phyloP scores from a whole-genome alignment of 768 basidiomycete species.

The Atractiella rhizophila region DNA sequence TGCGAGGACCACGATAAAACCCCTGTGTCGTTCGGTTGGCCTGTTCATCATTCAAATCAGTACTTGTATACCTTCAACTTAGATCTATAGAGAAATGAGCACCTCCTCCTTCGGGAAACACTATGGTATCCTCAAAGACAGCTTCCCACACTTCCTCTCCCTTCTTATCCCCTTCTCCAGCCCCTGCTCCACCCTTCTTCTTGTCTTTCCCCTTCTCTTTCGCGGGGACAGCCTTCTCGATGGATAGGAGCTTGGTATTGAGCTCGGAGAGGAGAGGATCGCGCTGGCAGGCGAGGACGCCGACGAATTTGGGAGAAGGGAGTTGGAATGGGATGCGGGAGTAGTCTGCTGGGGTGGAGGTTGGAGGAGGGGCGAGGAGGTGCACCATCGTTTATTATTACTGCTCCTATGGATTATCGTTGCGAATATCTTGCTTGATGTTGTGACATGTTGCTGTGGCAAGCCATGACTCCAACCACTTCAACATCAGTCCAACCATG shows the following conservation, averaged over 20 bases:
- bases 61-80: conserved; percentile 2
- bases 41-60: no score
- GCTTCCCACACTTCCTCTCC: conserved; percentile 35
- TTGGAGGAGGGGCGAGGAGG: no score
- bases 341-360: conserved; percentile 4
- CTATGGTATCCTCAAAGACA: conserved; percentile 43
- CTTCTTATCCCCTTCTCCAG: conserved; percentile 18
- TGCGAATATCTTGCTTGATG: no score
- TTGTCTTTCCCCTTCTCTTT: conserved; percentile 2
- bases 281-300: conserved; percentile 47
- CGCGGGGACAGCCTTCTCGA: conserved; percentile 19
- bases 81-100: conserved; percentile 1
- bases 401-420: no score
- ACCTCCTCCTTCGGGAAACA: conserved; percentile 43
- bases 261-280: conserved; percentile 43
- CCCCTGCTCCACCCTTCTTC: conserved; percentile 31
- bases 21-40: no score
- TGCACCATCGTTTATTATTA: no score
- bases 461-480: no score
- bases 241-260: conserved; percentile 33
- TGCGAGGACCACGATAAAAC: no score
- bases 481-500: no score
- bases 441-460: no score
- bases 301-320: conserved; percentile 27
- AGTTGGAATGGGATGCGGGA: conserved; percentile 7